Base-by-base conservation (phyloP, 352 stramenopile genomes). In the Phytophthora uliginosa region DNA sequence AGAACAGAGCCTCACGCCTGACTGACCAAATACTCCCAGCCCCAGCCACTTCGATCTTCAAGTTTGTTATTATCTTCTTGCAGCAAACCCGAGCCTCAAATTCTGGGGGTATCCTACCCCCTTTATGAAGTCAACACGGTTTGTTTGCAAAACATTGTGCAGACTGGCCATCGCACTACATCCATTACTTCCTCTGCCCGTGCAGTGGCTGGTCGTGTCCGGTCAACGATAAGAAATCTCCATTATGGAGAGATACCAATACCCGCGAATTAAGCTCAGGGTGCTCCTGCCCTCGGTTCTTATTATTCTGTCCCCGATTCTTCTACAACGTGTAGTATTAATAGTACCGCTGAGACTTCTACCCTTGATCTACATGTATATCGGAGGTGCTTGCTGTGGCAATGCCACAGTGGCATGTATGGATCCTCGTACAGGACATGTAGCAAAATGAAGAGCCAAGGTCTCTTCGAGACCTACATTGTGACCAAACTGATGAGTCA, bases 401-500 rank as follows among this genome's bases (percentile, higher is more conserved):
- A n/a, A n/a, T n/a, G n/a, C n/a, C n/a, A n/a, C n/a, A n/a, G n/a
- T n/a, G n/a, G 28, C 28, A 31, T 31, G 1, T 2, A 26, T 26
- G 24, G 24, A 26, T 26, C 24, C 24, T 26, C 24, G 24, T 26
- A 26, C 24, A 26, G 24, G 24, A 26, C 24, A 31, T 31, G 28
- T 31, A 31, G 28, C 28, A 8, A 31, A 31, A 31, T 31, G 28
- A 31, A 31, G 28, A 31, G 28, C 28, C 28, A 8, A 31, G 4
- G 28, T 31, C 28, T 31, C 28, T 31, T 31, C 28, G 28, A 31
- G 28, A 31, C 28, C 28, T 31, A 31, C 4, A 31, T 31, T 31
- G 28, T 31, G 28, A 8, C 4, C 28, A 55, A 55, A 57, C 4
- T 34, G 36, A n/a, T 54, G 57, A 55, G 57, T 55, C 57, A 63